Base-by-base conservation (phyloP, 1,284 basidiomycete species). In the Melampsora americana region DNA sequence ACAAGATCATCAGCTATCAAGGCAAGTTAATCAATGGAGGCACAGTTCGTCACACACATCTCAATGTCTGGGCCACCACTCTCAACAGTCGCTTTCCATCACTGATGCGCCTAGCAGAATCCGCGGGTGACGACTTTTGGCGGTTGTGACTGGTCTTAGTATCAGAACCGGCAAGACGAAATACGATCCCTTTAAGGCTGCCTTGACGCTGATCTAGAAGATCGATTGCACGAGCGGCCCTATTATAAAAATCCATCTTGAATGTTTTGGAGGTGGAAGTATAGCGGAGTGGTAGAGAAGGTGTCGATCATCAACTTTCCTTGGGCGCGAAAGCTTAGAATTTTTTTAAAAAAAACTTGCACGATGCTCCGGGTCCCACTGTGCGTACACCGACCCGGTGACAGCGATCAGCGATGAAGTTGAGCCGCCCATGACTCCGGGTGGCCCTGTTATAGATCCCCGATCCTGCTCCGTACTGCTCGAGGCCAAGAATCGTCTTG, bases 181-280 rank as follows among this genome's bases (percentile, higher is more conserved):
- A 88, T 68, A 93, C 85, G 50, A 92, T 83, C 70, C 91, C 86
- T 83, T 92, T 90, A 82, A 96, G 90, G 7, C 92, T 93, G 16
- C 92, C 92, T 83, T 92, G 87, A 83, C 90, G 92, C 69, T 88
- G 87, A 82, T 94, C 91, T 76, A 96, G 86, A 79, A 89, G 89
- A 82, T 95, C 92, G 80, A 96, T 86, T 5, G 89, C 87, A 80
- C 88, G 86, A 78, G 90, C 90, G 78, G 92, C 91, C 81, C 91
- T 89, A 84, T 92, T 92, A 85, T 95, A 95, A 84, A 95, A 93
- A 85, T 94, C 93, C 92, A 95, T 95, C 83, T 82, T 81, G 60
- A 46, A 23, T 44, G 23, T 5, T 46, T 11, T 12, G 39, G 39
- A 42, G 39, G 39, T 42, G 39, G 39, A 42, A 12, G 39, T 42